Conservation (phyloP, 2,329 filamentous ascomycete species). For the Colletotrichum theobromicola region DNA sequence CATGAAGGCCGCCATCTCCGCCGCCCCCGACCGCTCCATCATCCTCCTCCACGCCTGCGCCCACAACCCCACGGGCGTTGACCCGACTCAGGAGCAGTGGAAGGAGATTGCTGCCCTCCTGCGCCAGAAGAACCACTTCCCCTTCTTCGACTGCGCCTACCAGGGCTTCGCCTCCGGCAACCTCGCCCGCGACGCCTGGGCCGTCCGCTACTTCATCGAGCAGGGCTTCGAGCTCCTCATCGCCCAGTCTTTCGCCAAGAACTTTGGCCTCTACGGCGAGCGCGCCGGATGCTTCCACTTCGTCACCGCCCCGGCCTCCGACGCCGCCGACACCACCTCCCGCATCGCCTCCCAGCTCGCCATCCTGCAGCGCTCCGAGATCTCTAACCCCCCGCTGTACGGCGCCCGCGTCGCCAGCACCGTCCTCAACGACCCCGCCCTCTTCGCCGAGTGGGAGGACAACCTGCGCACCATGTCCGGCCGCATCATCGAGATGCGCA, state of each 20-base stretch:
- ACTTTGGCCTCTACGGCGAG: slow-evolving; percentile 96
- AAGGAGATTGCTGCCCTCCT: slow-evolving; percentile 83
- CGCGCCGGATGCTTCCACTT: slow-evolving; percentile 96
- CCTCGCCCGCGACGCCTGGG: slow-evolving; percentile 82
- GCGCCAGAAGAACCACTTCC: slow-evolving; percentile 82
- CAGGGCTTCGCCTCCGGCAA: slow-evolving; percentile 97
- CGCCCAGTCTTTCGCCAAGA: slow-evolving; percentile 96
- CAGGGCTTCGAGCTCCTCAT: slow-evolving; percentile 89
- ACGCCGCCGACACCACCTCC: slow-evolving; percentile 63
- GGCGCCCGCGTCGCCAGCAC: slow-evolving; percentile 87
- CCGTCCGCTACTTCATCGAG: slow-evolving; percentile 93
- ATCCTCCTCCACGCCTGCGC: slow-evolving; percentile 94
- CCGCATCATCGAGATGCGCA: slow-evolving; percentile 91
- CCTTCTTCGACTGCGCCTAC: slow-evolving; percentile 98
- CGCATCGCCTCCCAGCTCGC: slow-evolving; percentile 87
- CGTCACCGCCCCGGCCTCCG: slow-evolving; percentile 74
- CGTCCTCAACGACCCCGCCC: slow-evolving; percentile 79
- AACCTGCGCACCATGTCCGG: slow-evolving; percentile 94
- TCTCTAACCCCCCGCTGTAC: slow-evolving; percentile 95
- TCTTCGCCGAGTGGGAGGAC: slow-evolving; percentile 92
- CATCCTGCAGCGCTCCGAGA: slow-evolving; percentile 95
- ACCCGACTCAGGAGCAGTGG: slow-evolving; percentile 94
- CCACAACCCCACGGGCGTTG: slow-evolving; percentile 97
- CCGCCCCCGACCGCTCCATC: slow-evolving; percentile 80
- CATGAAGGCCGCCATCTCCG: slow-evolving; percentile 75